Evolutionary conservation across 2,329 filamentous ascomycete species (phyloP).

Genomic region (Rhinocladiella similis): DNA sequence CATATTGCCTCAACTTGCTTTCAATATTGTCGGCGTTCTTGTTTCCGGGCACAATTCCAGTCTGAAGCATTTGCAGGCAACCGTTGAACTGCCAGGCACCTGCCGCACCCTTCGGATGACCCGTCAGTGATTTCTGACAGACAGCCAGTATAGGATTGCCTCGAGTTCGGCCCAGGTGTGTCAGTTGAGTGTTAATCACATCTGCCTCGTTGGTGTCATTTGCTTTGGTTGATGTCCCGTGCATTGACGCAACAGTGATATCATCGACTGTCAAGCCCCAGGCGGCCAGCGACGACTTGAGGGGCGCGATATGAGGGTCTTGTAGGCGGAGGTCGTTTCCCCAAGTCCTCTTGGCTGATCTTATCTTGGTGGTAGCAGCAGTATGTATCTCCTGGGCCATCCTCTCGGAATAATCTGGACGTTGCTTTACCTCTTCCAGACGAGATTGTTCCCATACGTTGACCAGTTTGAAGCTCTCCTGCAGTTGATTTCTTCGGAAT

Average conservation of each 20-base stretch:
- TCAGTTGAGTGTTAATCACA: slow-evolving; percentile 39
- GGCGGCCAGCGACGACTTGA: slow-evolving; percentile 38
- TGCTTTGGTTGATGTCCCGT: slow-evolving; percentile 42
- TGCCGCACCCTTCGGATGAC: slow-evolving; percentile 42
- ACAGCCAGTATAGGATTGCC: slow-evolving; percentile 38
- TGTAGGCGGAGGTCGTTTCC: slow-evolving; percentile 36
- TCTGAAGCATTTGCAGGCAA: slow-evolving; percentile 37
- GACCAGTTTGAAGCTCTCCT: slow-evolving; percentile 1
- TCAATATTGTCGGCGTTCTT: slow-evolving; percentile 42
- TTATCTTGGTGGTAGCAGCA: slow-evolving; percentile 1
- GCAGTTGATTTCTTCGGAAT: background rate
- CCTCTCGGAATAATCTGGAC: background rate
- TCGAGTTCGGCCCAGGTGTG: slow-evolving; percentile 35
- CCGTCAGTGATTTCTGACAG: slow-evolving; percentile 41
- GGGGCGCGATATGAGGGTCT: slow-evolving; percentile 34
- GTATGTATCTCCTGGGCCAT: slow-evolving; percentile 1
- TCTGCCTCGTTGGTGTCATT: slow-evolving; percentile 44
- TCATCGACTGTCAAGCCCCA: slow-evolving; percentile 43
- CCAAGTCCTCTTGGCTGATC: slow-evolving; percentile 27
- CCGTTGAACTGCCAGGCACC: slow-evolving; percentile 43
- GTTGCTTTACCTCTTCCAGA: background rate
- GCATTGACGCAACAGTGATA: slow-evolving; percentile 39
- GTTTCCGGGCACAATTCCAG: slow-evolving; percentile 39
- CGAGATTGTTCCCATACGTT: background rate
- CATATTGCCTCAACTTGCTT: slow-evolving; percentile 36